Evolutionary conservation across 208 protist genomes (phyloP).

Genomic region (Herpetomonas tarakana): DNA sequence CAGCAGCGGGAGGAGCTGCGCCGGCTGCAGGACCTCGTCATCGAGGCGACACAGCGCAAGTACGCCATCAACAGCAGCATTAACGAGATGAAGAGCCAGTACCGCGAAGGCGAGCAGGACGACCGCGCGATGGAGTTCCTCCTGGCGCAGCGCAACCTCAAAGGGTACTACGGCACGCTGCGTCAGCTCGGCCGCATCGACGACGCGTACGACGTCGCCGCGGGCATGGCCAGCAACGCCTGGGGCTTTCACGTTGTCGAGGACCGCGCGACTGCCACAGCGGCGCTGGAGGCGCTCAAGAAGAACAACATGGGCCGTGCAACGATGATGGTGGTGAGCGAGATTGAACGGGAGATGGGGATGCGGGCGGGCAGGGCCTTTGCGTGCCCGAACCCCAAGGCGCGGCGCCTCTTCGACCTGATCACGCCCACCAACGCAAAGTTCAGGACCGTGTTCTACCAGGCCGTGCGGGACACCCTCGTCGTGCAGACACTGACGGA

Average conservation of each 20-base stretch:
- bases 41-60: conserved; percentile 60
- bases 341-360: conserved; percentile 76
- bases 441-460: conserved; percentile 95
- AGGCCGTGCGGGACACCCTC: conserved; percentile 97
- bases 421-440: conserved; percentile 87
- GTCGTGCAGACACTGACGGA: conserved; percentile 92
- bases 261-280: conserved; percentile 85
- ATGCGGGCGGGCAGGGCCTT: conserved; percentile 46
- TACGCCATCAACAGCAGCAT: conserved; percentile 76
- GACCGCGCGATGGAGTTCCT: conserved; percentile 87
- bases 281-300: conserved; percentile 92
- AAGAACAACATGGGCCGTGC: conserved; percentile 93
- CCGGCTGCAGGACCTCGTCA: conserved; percentile 67
- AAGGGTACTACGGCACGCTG: conserved; percentile 95
- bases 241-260: conserved; percentile 99
- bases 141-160: conserved; percentile 74
- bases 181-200: conserved; percentile 98
- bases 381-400: conserved; percentile 48
- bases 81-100: conserved; percentile 75
- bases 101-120: conserved; percentile 79
- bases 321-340: conserved; percentile 98
- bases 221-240: conserved; percentile 95
- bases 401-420: conserved; percentile 92
- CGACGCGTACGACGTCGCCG: conserved; percentile 96
- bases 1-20: conserved; percentile 57